Evolutionary conservation across 257 asterid species (phyloP), one percentile per base, ranked within the genome.

Genomic region (Prunella vulgaris): DNA sequence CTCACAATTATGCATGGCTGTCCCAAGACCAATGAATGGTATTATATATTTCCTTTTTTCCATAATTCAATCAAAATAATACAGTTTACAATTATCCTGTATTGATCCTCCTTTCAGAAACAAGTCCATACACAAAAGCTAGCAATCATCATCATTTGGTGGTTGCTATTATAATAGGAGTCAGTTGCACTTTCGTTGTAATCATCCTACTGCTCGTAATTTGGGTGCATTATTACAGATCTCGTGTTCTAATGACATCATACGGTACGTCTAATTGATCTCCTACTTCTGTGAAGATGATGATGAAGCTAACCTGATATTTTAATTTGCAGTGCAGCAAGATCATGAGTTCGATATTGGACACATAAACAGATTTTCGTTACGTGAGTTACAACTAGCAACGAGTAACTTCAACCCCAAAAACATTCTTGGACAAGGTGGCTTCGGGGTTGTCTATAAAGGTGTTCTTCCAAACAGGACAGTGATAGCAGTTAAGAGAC

Each of bases 371-470:
- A 83, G 93, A 82, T 90, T 92, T 72, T 59, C 98, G 10, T 66
- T 90, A n/a, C 93, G 96, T 9, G 96, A 92, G 74, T 65, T 92
- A 20, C 98, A 88, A 81, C 64, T 42, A 60, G 97, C 97, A n/a
- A 92, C 98, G 1, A 81, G 70, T 85, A 83, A 87, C 79, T 92
- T 92, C 88, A 90, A 74, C 77, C 80, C 89, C 7, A 92, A 83
- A 76, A 90, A 92, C 75, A 79, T 90, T 18, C 80, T 92, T 18
- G 98, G 98, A 48, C 93, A 83, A 78, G 98, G 98, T 66, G 98
- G 98, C 64, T 92, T 88, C 24, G 98, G 98, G 56, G 90, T 92
- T 13, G 97, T 92, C 74, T 90, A 90, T 66, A 88, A 82, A 80
- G 98, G 97, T 2, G 60, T 69, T 69, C 98, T 92, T 62, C 86